These are phyloP conservation scores for Trapa incisa DNA, from an alignment of 345 rosid genomes.

Conservation along the genomic window DNA sequence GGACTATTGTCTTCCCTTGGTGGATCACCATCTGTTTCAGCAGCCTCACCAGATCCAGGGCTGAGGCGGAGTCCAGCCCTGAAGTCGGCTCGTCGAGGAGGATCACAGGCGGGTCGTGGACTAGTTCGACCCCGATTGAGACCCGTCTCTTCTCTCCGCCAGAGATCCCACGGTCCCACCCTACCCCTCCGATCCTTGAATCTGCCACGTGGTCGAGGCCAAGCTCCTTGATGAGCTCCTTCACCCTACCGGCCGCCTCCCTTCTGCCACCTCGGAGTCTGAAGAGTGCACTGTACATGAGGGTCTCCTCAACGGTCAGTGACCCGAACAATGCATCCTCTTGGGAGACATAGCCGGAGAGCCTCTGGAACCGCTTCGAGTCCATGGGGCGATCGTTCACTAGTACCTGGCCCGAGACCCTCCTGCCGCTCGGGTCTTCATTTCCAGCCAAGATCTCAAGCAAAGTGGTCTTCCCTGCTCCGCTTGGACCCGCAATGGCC, in stretches of 20 bases:
- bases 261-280: constrained; percentile 41
- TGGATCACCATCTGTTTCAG: constrained; percentile 51
- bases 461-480: constrained; percentile 83
- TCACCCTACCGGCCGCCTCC: constrained; percentile 38
- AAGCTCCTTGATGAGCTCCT: constrained; percentile 44
- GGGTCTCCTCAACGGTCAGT: constrained; percentile 75
- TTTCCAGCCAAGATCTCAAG: constrained; percentile 70
- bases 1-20: constrained; percentile 65
- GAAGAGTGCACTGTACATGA: constrained; percentile 58
- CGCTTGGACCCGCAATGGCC: constrained; percentile 79
- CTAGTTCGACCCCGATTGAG: constrained; percentile 80
- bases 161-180: constrained; percentile 49
- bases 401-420: constrained; percentile 46
- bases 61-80: constrained; percentile 79
- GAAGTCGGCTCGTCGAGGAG: constrained; percentile 89
- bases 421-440: constrained; percentile 21
- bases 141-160: constrained; percentile 84
- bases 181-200: constrained; percentile 33
- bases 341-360: constrained; percentile 75
- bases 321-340: constrained; percentile 79
- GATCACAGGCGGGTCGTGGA: constrained; percentile 70
- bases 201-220: constrained; percentile 49
- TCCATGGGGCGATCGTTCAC: constrained; percentile 48
- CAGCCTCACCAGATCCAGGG: constrained; percentile 52
- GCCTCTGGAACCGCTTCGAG: constrained; percentile 35